phyloP scores from a whole-genome alignment of 1,284 basidiomycete species.

The Pterulicium gracile region DNA sequence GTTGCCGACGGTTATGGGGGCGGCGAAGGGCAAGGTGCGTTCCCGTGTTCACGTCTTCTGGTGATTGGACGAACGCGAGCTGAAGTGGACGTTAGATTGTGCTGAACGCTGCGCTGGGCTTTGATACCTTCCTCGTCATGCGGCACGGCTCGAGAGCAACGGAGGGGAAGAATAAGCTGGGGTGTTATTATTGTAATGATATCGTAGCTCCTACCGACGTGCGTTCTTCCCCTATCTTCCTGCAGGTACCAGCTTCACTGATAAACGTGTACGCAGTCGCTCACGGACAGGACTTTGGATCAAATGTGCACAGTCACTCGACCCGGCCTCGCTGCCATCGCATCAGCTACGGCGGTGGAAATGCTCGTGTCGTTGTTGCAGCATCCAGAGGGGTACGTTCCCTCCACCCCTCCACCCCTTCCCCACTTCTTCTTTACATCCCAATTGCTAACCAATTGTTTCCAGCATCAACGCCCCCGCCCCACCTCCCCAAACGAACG shows the following conservation, averaged over 20 bases:
- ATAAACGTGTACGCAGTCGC: constrained; percentile 43
- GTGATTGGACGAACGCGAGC: background rate
- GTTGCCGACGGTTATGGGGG: constrained; percentile 86
- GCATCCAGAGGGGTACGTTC: constrained; percentile 73
- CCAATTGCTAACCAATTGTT: background rate
- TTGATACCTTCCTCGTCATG: constrained; percentile 97
- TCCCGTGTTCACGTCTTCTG: constrained; percentile 10
- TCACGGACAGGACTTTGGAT: constrained; percentile 91
- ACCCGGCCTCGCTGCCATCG: constrained; percentile 92
- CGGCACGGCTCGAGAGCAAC: constrained; percentile 71
- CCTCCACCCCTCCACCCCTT: background rate
- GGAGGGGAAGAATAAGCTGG: constrained; percentile 38
- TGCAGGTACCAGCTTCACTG: constrained; percentile 1
- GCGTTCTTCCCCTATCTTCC: constrained; percentile 18
- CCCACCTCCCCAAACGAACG: constrained; percentile 36
- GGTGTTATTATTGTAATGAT: constrained; percentile 98
- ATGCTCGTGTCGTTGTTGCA: constrained; percentile 84
- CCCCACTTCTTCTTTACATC: constrained; percentile 1
- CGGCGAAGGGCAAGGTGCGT: constrained; percentile 72
- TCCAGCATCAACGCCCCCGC: constrained; percentile 56
- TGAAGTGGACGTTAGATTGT: constrained; percentile 49
- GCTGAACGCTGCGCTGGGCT: constrained; percentile 91
- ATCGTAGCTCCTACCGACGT: constrained; percentile 95
- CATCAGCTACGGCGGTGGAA: constrained; percentile 87
- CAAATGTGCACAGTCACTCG: constrained; percentile 99